Percentiles rank a stretch among this genome's conserved stretches.
Evolutionary conservation across 2,329 filamentous ascomycete genomes (phyloP).

Genomic region (Alternaria viburni): DNA sequence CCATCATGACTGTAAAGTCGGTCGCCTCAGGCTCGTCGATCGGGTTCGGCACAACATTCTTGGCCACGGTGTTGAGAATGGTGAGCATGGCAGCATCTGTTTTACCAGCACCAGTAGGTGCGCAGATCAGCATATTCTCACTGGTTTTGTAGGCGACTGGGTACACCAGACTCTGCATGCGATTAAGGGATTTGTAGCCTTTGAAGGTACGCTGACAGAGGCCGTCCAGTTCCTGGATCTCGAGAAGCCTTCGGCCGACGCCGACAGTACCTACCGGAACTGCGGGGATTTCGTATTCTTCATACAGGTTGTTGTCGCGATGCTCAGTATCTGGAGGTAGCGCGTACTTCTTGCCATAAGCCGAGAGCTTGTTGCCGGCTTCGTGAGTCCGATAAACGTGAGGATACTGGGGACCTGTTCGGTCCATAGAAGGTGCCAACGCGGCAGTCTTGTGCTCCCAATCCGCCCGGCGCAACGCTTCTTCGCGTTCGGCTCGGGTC

Average conservation of each 20-base stretch:
- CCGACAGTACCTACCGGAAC: conserved; percentile 76
- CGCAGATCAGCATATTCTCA: conserved; percentile 99
- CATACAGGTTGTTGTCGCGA: conserved; percentile 78
- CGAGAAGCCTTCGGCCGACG: conserved; percentile 74
- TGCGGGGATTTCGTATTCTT: conserved; percentile 88
- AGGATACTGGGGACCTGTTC: conserved; percentile 79
- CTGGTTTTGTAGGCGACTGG: conserved; percentile 94
- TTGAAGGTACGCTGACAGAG: conserved; percentile 91
- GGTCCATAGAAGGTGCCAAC: conserved; percentile 73
- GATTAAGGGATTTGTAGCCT: conserved; percentile 90
- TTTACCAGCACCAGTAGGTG: conserved; percentile 97
- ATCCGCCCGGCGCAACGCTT: conserved; percentile 76
- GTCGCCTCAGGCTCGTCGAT: conserved; percentile 73
- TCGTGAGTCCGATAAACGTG: conserved; percentile 88
- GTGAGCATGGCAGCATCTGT: conserved; percentile 98
- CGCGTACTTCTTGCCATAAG: conserved; percentile 80
- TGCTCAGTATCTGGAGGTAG: conserved; percentile 78
- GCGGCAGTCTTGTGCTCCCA: conserved; percentile 79
- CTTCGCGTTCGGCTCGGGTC: conserved; percentile 78
- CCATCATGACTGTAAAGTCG: conserved; percentile 80
- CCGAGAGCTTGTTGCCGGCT: conserved; percentile 83
- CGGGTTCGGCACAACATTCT: conserved; percentile 82
- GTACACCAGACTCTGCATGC: conserved; percentile 97
- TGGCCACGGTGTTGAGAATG: conserved; percentile 86
- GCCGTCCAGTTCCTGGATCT: conserved; percentile 83